These are phyloP conservation scores for Lepidium aucheri DNA, from an alignment of 345 rosid genomes.

Conservation along the genomic window DNA sequence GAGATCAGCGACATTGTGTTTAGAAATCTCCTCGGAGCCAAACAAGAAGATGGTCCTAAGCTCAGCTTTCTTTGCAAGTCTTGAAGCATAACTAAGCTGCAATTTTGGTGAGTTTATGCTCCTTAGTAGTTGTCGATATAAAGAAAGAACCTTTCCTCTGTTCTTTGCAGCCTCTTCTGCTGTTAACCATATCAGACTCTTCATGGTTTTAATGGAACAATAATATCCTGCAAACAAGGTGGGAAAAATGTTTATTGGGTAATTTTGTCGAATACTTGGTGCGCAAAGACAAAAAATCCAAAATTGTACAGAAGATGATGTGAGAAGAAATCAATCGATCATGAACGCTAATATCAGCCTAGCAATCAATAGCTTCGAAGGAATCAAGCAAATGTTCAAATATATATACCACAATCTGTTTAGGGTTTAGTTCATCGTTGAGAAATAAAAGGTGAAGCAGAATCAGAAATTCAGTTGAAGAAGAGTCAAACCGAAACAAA, in stretches of 20 bases:
- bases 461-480: background rate
- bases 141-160: slow-evolving; percentile 39
- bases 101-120: slow-evolving; percentile 46
- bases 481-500: background rate
- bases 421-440: background rate
- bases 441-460: background rate
- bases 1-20: slow-evolving; percentile 51
- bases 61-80: slow-evolving; percentile 56
- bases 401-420: background rate
- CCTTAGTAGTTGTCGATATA: slow-evolving; percentile 47
- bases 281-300: background rate
- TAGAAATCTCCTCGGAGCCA: slow-evolving; percentile 44
- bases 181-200: slow-evolving; percentile 45
- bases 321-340: too few species aligned
- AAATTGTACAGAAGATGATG: too few species aligned
- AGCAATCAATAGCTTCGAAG: background rate
- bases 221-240: background rate
- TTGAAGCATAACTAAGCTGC: slow-evolving; percentile 48
- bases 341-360: background rate
- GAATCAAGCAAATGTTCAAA: background rate
- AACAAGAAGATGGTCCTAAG: slow-evolving; percentile 43
- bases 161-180: slow-evolving; percentile 48
- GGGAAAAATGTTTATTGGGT: background rate
- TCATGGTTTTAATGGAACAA: slow-evolving; percentile 2
- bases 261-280: slow-evolving; percentile 17